Evolutionary conservation across 352 stramenopile genomes (phyloP), one percentile per base, ranked within the genome.

Genomic region (Saprolegnia diclina): DNA sequence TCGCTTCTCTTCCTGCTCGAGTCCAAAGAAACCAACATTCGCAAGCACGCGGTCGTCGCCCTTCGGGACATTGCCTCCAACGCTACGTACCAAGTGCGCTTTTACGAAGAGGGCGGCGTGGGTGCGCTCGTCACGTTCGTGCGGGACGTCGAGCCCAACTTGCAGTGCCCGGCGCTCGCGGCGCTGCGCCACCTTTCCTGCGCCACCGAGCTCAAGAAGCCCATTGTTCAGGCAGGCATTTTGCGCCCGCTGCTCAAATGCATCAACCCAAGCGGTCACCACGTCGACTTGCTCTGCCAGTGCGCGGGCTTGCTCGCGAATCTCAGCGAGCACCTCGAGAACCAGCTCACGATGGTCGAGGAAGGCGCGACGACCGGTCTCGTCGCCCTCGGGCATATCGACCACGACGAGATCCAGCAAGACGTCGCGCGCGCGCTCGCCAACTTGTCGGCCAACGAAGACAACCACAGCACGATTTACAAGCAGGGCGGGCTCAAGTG

Each of bases 381-480:
- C 10, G 83, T 95, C 45, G 63, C 77, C 29, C 80, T 99, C 44
- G 79, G 81, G 0, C 69, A 74, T 0, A 80, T 85, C 24, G 86
- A 96, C 29, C 90, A 94, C 73, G 78, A 85, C 9, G 94, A 99
- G 74, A 96, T 98, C 38, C 89, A 96, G 53, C 94, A 98, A 77
- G 96, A 98, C 71, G 90, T 94, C 44, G 88, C 88, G 29, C 84
- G 94, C 11, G 77, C 91, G 9, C 74, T 99, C 14, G 95, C 94
- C 5, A 98, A 98, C 68, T 65, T 98, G 18, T 91, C 82, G 71
- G 92, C 89, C 35, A 98, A 98, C 74, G 95, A 98, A 57, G 93
- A 97, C 68, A 97, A 94, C 73, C 94, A 98, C 77, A 45, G 85
- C n/a, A 72, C 78, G 0, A 84, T 98, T 9, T 98, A 98, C 81